Evolutionary conservation across 2,329 filamentous ascomycete genomes (phyloP), one percentile per base, ranked within the genome.

Genomic region (Diaporthe sp.): DNA sequence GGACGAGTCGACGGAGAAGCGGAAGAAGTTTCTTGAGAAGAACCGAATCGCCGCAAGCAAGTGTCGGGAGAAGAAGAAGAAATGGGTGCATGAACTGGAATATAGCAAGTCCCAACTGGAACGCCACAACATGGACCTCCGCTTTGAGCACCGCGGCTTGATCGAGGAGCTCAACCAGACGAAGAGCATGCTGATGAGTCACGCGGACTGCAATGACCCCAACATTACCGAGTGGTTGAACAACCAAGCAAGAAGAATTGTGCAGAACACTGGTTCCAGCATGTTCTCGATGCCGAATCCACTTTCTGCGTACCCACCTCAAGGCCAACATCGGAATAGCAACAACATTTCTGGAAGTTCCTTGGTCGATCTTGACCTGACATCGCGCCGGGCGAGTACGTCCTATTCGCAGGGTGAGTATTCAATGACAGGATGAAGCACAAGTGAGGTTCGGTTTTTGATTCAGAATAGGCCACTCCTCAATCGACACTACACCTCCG

Each of bases 21-120:
- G 90, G 39, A 87, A 86, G 76, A 88, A 88, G 77, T 92, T 92
- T 79, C 87, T 94, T 0, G 92, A 94, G 82, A 90, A 93, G 76
- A 95, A 95, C 82, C 88, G 93, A 13, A 85, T 93, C 3, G 93
- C 94, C 0, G 93, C 94, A 1, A 93, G 91, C 81, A 95, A 94
- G 81, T 95, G 93, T 80, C 90, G 93, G 4, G 90, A 93, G 80
- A 94, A 94, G 83, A 90, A 90, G 80, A 91, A 90, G 82, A 83
- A 86, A 78, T 90, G 87, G 85, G 86, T 88, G 31, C 83, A 83
- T 17, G 85, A 87, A n/a, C 80, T 90, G 31, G 87, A 90, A 76
- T 85, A 87, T 72, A 85, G 83, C 8, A 87, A 86, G 73, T 78
- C 81, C 13, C 83, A 80, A 0, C 78, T 90, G 60, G 89, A 90